Conservation (phyloP, 2,329 filamentous ascomycete species). For the Aspergillus sp. region DNA sequence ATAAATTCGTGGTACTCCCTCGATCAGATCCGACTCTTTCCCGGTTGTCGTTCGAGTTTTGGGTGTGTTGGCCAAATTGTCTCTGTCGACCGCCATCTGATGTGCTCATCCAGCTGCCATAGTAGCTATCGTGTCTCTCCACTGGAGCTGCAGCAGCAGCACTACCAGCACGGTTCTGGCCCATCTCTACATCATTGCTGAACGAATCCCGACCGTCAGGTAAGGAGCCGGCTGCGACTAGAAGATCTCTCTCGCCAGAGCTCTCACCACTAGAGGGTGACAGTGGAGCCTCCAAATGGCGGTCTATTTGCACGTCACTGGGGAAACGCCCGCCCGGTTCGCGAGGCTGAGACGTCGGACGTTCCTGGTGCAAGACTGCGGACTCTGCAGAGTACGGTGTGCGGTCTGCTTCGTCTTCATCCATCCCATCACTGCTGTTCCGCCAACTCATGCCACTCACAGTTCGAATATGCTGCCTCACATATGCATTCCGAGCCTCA, state of each 20-base stretch:
- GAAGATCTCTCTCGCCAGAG: constrained; percentile 66
- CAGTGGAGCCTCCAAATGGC: constrained; percentile 76
- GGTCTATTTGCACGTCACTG: constrained; percentile 85
- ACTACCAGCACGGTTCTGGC: constrained; percentile 17
- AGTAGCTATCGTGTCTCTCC: constrained; percentile 43
- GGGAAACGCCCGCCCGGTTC: constrained; percentile 96
- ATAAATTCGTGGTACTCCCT: constrained; percentile 17
- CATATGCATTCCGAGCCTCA: constrained; percentile 84
- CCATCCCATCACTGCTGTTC: constrained; percentile 74
- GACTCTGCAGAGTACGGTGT: constrained; percentile 65
- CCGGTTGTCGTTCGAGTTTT: constrained; percentile 9
- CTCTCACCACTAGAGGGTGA: constrained; percentile 81
- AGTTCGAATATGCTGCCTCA: constrained; percentile 77
- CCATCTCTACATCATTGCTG: constrained; percentile 29
- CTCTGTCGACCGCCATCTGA: constrained; percentile 37
- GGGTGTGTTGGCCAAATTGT: constrained; percentile 12
- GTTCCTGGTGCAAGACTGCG: constrained; percentile 39
- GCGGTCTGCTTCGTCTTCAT: constrained; percentile 71
- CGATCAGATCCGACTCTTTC: constrained; percentile 7
- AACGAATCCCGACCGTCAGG: constrained; percentile 49
- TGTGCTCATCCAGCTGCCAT: constrained; percentile 57
- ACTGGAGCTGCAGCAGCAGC: constrained; percentile 16
- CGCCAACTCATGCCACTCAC: constrained; percentile 64
- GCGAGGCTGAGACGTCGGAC: constrained; percentile 52
- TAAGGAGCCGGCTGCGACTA: constrained; percentile 60